Base-by-base conservation (phyloP, 768 basidiomycete species). In the Mycena belliarum region DNA sequence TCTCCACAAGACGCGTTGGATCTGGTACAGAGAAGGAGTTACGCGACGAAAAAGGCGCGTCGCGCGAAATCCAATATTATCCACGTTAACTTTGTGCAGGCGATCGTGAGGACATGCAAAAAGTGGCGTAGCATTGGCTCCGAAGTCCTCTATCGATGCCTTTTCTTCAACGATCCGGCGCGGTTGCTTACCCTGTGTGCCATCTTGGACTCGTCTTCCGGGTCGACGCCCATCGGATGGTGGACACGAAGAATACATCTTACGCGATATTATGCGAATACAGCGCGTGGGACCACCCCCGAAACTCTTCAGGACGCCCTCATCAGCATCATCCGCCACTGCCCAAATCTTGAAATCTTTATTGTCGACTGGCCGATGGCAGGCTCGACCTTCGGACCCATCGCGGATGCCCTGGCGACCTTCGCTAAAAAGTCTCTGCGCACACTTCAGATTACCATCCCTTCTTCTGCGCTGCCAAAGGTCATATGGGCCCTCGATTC, bases 201-300 rank as follows among this genome's bases (percentile, higher is more conserved):
- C n/a, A 74, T 80, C 42, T 74, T 91, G 20, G 79, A 84, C 63
- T 72, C 76, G 10, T 73, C 79, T 2, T 68, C 73, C 0, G 47
- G 65, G 20, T 72, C 69, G 3, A 75, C 76, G 2, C 61, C 73
- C 10, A 76, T 86, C 1, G 88, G 88, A 6, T 87, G 87, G 85
- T 88, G 86, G 83, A 81, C 86, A 0, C 79, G 79, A 32, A 78
- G 88, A n/a, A 73, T 92, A n/a, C 89, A 92, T 52, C 73, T 91
- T 26, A 78, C 81, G 2, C 80, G 83, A 10, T 83, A 80, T 68
- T 75, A 77, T 53, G 67, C 70, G 8, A 61, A 63, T 15, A 66
- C 65, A 28, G 73, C 72, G 7, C 75, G 70, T 10, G 75, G 72
- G 6, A 69, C 75, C 2, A 76, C 78, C 7, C 73, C 82, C 64